Percentiles rank a stretch among this genome's conserved stretches.
Evolutionary conservation across 2,329 filamentous ascomycete genomes (phyloP).

Genomic region (Magnaporthales sp.): DNA sequence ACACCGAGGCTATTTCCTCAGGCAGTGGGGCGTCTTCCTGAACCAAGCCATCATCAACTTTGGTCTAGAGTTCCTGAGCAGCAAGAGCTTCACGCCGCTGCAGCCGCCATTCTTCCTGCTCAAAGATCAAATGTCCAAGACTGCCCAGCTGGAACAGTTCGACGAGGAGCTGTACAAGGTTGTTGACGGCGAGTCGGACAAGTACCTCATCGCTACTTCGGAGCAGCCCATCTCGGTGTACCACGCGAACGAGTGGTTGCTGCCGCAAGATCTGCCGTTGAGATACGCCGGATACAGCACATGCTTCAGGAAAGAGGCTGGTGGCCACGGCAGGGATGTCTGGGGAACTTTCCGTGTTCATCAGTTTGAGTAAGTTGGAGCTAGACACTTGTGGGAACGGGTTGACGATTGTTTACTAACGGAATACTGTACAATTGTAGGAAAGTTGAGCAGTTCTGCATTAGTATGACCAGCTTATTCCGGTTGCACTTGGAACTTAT

Average conservation of each 20-base stretch:
- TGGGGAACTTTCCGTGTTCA: conserved; percentile 99
- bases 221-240: conserved; percentile 93
- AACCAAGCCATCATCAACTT: conserved; percentile 95
- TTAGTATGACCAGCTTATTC: conserved; percentile 21
- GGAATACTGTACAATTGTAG: not conserved
- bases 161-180: conserved; percentile 97
- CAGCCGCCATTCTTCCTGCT: conserved; percentile 93
- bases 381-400: no score
- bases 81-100: conserved; percentile 72
- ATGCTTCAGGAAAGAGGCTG: conserved; percentile 93
- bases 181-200: conserved; percentile 80
- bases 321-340: conserved; percentile 71
- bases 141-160: conserved; percentile 92
- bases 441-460: conserved; percentile 33
- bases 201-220: conserved; percentile 66
- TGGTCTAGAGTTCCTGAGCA: conserved; percentile 77
- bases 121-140: conserved; percentile 94
- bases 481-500: not conserved
- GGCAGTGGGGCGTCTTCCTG: conserved; percentile 46
- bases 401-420: conserved; percentile 46
- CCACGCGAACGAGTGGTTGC: conserved; percentile 90
- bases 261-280: conserved; percentile 76
- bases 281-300: conserved; percentile 91
- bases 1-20: conserved; percentile 89
- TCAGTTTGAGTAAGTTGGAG: conserved; percentile 63